Evolutionary conservation across 257 asterid species (phyloP).

Genomic region (Solanum peruvianum): DNA sequence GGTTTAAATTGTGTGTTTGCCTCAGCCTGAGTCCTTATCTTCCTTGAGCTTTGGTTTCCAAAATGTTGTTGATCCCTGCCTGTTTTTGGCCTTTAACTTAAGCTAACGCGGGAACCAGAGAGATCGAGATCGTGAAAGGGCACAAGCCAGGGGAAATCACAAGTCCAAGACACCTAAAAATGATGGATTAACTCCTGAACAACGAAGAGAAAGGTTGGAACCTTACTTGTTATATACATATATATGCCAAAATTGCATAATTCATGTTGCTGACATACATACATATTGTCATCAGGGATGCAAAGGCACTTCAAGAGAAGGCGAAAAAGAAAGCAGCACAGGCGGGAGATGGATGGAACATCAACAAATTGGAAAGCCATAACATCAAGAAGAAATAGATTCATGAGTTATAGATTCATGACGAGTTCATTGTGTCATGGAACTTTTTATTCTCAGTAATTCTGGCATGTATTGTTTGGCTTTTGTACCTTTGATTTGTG

Average conservation of each 20-base stretch:
- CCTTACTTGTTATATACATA: not conserved
- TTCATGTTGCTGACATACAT: not conserved
- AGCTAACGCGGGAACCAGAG: slow-evolving; percentile 69
- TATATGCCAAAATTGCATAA: not conserved
- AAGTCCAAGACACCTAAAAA: slow-evolving; percentile 37
- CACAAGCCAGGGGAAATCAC: slow-evolving; percentile 50
- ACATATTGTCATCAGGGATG: slow-evolving; percentile 36
- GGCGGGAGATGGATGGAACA: slow-evolving; percentile 16
- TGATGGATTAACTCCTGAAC: slow-evolving; percentile 77
- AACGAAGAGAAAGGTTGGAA: slow-evolving; percentile 62
- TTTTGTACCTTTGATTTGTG: slow-evolving; percentile 2
- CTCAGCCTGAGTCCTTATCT: not conserved
- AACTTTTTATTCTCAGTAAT: not conserved
- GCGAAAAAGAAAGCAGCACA: slow-evolving; percentile 52
- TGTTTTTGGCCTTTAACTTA: slow-evolving; percentile 34
- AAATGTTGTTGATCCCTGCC: not conserved
- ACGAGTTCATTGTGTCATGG: not conserved
- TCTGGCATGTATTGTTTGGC: not conserved
- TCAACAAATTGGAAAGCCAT: not conserved
- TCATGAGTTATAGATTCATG: slow-evolving; percentile 9
- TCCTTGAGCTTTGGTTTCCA: not conserved
- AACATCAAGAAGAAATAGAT: slow-evolving; percentile 32
- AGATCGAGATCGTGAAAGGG: slow-evolving; percentile 82
- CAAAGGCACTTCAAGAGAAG: slow-evolving; percentile 76
- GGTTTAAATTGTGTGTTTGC: not conserved